phyloP scores from a whole-genome alignment of 345 rosid species.

The Gossypium mustelinum region DNA sequence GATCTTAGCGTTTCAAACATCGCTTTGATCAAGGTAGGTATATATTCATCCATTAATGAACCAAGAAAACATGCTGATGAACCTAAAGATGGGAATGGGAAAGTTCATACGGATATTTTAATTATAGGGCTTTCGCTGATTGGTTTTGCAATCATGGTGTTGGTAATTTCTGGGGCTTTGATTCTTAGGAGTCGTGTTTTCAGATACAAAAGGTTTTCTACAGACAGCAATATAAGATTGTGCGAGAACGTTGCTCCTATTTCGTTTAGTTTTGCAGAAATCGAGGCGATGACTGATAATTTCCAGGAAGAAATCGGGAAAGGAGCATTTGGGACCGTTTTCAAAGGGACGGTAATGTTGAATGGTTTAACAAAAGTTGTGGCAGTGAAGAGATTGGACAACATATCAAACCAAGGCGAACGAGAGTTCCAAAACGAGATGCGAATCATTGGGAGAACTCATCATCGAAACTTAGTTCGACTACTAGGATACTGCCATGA shows the following conservation, averaged over 20 bases:
- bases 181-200: not conserved
- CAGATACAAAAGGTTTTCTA: slow-evolving; percentile 8
- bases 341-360: slow-evolving; percentile 14
- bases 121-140: slow-evolving; percentile 16
- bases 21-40: slow-evolving; percentile 9
- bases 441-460: slow-evolving; percentile 27
- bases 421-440: slow-evolving; percentile 25
- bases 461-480: slow-evolving; percentile 28
- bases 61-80: not conserved
- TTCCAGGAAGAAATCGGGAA: slow-evolving; percentile 28
- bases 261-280: slow-evolving; percentile 10
- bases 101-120: not conserved
- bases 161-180: slow-evolving; percentile 12
- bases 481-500: slow-evolving; percentile 14
- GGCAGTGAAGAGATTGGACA: slow-evolving; percentile 29
- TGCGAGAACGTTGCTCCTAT: slow-evolving; percentile 16
- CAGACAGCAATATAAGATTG: slow-evolving; percentile 9
- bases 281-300: slow-evolving; percentile 15
- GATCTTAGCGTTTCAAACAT: not conserved
- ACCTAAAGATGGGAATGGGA: not conserved
- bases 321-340: slow-evolving; percentile 30
- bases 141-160: not conserved
- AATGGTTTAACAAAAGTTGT: slow-evolving; percentile 8
- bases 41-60: not conserved
- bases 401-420: slow-evolving; percentile 20